Evolutionary conservation across 2,329 filamentous ascomycete genomes (phyloP).

Genomic region (Fusarium sp.): DNA sequence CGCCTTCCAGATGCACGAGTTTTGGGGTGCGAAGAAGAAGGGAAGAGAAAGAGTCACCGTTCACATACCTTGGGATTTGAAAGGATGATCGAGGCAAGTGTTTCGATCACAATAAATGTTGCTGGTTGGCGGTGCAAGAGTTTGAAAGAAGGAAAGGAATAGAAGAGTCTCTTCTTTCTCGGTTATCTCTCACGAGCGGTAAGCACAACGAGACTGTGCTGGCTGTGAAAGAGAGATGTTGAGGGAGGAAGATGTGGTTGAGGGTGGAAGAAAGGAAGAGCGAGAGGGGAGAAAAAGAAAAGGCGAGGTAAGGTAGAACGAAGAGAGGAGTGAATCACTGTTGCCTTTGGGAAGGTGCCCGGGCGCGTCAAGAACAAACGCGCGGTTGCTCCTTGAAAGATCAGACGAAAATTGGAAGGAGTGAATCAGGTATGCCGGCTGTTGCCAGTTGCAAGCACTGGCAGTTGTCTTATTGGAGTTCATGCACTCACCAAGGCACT

Average conservation of each 20-base stretch:
- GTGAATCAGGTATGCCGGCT: slow-evolving; percentile 2
- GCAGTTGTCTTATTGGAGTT: background rate
- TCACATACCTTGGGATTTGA: slow-evolving; percentile 18
- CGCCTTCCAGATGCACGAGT: background rate
- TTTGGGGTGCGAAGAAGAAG: background rate
- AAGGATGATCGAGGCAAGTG: background rate
- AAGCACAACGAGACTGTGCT: background rate
- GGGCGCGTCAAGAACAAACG: slow-evolving; percentile 1
- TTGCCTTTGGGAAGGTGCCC: slow-evolving; percentile 18
- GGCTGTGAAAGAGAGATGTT: background rate
- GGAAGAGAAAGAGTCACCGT: background rate
- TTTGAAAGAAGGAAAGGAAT: background rate
- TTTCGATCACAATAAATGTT: background rate
- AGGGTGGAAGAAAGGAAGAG: background rate
- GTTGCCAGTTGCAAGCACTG: slow-evolving; percentile 29
- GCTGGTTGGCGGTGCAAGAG: background rate
- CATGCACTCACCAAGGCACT: background rate
- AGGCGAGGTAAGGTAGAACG: background rate
- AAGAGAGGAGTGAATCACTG: slow-evolving; percentile 9
- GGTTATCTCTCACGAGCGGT: background rate
- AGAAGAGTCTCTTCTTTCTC: background rate
- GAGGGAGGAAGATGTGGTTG: slow-evolving; percentile 21
- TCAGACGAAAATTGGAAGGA: slow-evolving; percentile 1
- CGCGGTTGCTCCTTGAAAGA: background rate
- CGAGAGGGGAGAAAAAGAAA: background rate